phyloP scores from a whole-genome alignment of 2,329 filamentous ascomycete species.

The Aspergillus oerlinghausenensis region DNA sequence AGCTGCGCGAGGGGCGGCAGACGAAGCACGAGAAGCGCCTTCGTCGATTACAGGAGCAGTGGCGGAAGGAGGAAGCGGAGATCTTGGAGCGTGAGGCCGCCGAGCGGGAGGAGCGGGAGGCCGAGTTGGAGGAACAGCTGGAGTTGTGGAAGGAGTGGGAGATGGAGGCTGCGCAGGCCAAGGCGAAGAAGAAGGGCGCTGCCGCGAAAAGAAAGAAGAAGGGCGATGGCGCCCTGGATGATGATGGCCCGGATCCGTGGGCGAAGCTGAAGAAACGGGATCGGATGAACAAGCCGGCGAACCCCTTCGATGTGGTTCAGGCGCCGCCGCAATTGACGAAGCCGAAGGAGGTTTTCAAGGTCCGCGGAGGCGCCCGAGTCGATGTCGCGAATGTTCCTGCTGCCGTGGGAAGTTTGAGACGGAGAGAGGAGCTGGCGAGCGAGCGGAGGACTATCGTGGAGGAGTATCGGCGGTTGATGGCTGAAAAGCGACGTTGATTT shows the following conservation, averaged over 20 bases:
- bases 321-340: slow-evolving; percentile 71
- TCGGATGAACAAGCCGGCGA: slow-evolving; percentile 28
- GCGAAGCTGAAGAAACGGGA: slow-evolving; percentile 62
- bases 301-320: slow-evolving; percentile 54
- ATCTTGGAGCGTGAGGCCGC: slow-evolving; percentile 72
- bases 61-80: slow-evolving; percentile 51
- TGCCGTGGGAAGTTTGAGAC: slow-evolving; percentile 64
- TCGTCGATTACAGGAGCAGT: slow-evolving; percentile 53
- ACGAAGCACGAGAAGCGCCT: slow-evolving; percentile 84
- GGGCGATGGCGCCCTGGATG: slow-evolving; percentile 47
- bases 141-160: slow-evolving; percentile 62
- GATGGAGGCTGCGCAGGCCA: slow-evolving; percentile 49
- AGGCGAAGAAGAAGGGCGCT: slow-evolving; percentile 44
- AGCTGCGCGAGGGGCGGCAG: slow-evolving; percentile 52
- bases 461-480: slow-evolving; percentile 68
- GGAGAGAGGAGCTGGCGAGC: slow-evolving; percentile 67
- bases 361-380: slow-evolving; percentile 60
- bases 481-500: slow-evolving; percentile 40
- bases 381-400: slow-evolving; percentile 66
- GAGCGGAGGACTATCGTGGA: slow-evolving; percentile 68
- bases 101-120: slow-evolving; percentile 63
- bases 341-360: slow-evolving; percentile 60
- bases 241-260: slow-evolving; percentile 72
- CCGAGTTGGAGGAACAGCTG: slow-evolving; percentile 58
- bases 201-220: slow-evolving; percentile 41